Evolutionary conservation across 2,329 filamentous ascomycete genomes (phyloP), one percentile per base, ranked within the genome.

Genomic region (Monilinia vaccinii-corymbosi): DNA sequence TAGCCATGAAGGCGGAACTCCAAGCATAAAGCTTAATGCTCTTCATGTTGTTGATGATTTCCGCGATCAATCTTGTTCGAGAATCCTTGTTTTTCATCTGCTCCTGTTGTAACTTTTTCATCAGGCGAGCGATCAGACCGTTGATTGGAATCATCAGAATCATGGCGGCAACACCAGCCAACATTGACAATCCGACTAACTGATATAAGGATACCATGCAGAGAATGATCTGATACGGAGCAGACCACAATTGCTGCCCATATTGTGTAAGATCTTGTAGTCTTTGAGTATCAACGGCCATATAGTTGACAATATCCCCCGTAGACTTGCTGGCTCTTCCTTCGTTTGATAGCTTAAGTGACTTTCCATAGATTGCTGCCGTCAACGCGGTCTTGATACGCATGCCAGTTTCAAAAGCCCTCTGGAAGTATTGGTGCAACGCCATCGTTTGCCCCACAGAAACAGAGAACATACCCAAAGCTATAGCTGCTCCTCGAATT

Each of bases 31-130:
- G 83, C 77, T 99, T 99, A 78, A 99, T 94, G 72, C 91, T 96
- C 79, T 99, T 99, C 89, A 99, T 99, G 76, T 97, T 97, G 79
- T 95, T 97, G 71, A 99, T 79, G 66, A 99, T 99, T 74, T 99
- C 94, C 8, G 93, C 95, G 79, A 97, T 97, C 61, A 99, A 77
- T 53, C 93, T 85, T 50, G 92, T 96, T 71, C 94, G 85, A 44
- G 91, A 83, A 70, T 99, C 94, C 69, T 99, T 99, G 78, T 97
- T 97, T 79, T 95, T 96, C 94, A 99, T 99, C 77, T 99, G 94
- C 65, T 86, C 80, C 75, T 97, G 95, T 72, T 99, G 95, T 68
- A 99, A 77, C 47, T 82, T 91, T 77, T 96, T 97, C 89, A 97
- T 97, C 68, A 96, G 81, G 61, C 87, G 84, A 28, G 94, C 93